Evolutionary conservation across 495 filamentous ascomycete genomes (phyloP).

Genomic region (Penicillium subrubescens): DNA sequence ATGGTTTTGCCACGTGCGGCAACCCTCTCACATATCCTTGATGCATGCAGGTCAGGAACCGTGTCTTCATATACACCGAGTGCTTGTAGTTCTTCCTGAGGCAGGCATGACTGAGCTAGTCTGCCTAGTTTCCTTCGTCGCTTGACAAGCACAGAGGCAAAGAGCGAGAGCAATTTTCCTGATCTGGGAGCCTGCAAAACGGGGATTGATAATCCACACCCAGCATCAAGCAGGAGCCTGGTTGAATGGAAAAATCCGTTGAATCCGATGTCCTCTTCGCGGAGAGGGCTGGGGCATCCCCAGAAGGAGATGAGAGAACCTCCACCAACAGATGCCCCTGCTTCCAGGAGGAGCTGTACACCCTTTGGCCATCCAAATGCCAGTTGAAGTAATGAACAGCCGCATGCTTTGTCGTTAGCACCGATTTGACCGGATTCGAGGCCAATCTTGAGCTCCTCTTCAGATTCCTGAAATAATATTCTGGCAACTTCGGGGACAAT

Average conservation of each 20-base stretch:
- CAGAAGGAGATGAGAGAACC: not conserved
- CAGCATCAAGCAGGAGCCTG: not conserved
- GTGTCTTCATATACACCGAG: not conserved
- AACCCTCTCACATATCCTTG: not conserved
- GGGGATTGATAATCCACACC: not conserved
- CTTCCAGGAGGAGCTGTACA: not conserved
- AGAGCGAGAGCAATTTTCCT: not conserved
- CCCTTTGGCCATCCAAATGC: conserved; percentile 4
- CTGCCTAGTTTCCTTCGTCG: not conserved
- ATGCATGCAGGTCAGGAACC: not conserved
- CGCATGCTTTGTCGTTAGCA: not conserved
- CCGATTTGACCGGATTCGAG: not conserved
- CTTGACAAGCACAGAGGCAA: not conserved
- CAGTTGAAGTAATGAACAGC: not conserved
- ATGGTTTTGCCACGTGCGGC: not conserved
- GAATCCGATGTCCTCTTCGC: not conserved
- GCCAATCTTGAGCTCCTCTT: not conserved
- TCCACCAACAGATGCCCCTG: not conserved
- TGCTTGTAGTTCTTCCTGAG: not conserved
- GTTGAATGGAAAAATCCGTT: not conserved
- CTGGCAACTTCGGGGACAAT: not conserved
- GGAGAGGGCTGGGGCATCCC: not conserved
- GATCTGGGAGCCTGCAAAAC: not conserved
- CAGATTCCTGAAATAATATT: not conserved
- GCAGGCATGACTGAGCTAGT: not conserved